Conservation (phyloP, 179 eudicot genomes). For the Silene noctiflora region DNA sequence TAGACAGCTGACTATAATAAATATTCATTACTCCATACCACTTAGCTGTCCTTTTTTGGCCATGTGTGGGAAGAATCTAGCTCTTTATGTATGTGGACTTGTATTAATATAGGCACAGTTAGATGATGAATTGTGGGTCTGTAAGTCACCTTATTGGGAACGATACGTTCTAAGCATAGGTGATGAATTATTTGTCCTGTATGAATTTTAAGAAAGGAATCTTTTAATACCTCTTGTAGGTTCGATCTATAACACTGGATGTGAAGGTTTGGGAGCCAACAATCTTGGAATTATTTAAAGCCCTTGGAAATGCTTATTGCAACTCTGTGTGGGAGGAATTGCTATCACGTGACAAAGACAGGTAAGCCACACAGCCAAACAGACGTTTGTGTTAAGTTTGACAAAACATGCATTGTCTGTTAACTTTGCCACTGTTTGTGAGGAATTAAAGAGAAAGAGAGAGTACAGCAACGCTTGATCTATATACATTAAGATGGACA, state of each 20-base stretch:
- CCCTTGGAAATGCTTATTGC: conserved; percentile 73
- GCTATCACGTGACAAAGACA: conserved; percentile 44
- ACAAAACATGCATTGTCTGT: neutral
- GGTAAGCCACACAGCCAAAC: conserved; percentile 31
- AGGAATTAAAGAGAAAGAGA: neutral
- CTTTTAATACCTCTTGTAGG: conserved; percentile 38
- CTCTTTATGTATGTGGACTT: neutral
- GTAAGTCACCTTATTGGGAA: neutral
- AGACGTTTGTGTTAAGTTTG: neutral
- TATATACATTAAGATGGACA: neutral
- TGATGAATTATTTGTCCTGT: conserved; percentile 7
- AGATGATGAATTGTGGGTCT: too few species aligned
- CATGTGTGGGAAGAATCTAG: neutral
- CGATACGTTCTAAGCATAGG: neutral
- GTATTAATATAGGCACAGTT: neutral
- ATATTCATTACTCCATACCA: neutral
- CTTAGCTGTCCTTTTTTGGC: neutral
- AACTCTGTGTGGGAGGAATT: conserved; percentile 89
- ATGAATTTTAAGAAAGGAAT: neutral
- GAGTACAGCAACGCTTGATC: neutral
- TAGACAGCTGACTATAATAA: neutral
- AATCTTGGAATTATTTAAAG: conserved; percentile 62
- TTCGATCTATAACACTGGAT: conserved; percentile 83
- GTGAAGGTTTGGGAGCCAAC: conserved; percentile 94
- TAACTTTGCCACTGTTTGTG: neutral